Evolutionary conservation across 176 grass and related monocot genomes (phyloP), one percentile per base, ranked within the genome.

Genomic region (Urochloa ruziziensis): DNA sequence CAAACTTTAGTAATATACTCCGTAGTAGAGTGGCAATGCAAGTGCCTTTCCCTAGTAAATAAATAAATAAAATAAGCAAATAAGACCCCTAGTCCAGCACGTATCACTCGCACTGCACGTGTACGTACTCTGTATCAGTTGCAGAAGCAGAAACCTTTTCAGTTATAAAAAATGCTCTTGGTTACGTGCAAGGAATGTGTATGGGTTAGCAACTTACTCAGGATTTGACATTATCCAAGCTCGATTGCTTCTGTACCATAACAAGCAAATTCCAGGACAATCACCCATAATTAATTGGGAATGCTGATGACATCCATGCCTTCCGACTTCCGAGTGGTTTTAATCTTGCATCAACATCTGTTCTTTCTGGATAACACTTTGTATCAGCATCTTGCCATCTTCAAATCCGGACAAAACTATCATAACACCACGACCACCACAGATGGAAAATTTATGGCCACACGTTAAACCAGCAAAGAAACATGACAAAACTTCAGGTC

Each of bases 181-280:
- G 49, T 84, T 80, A 49, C 75, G 82, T 89, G 68, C 75, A 84
- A 59, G 68, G 69, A 70, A 83, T 62, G 39, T 9, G 18, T 16
- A 7, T 39, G 30, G 51, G 32, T 33, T 59, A 35, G 25, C 40
- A 74, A 81, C 30, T 61, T 68, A 80, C 49, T 39, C 68, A 60
- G 17, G 19, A 43, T 83, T 44, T 75, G 60, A 44, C 54, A 62
- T 71, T 32, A 43, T 65, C 9, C 15, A 46, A 15, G 67, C 6
- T 27, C 15, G 67, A 46, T 59, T 58, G 75, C 15, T 61, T 62
- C 19, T 39, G 61, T 30, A 33, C 60, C 30, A 13, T 35, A 67
- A 40, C 29, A 73, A 74, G 68, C n/a, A 40, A 47, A 61, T 19
- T 21, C 33, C 85, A 62, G 43, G 56, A 84, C 14, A 40, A 51